A percentile compares a stretch with the other conserved stretches of the same genome.
phyloP scores from a whole-genome alignment of 148 eudicot genomes.

The Linanthus parryae region DNA sequence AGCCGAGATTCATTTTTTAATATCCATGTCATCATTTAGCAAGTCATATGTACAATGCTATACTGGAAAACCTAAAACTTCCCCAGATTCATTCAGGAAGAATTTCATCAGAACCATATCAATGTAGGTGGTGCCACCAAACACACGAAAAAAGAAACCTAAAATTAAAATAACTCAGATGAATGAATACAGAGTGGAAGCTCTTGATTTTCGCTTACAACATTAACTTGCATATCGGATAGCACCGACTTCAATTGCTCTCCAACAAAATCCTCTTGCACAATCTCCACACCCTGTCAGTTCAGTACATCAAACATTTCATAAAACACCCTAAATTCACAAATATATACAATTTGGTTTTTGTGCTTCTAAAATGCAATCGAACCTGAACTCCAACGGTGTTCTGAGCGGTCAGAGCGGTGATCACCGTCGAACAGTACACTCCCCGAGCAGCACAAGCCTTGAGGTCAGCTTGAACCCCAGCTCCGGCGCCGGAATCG shows the following conservation, averaged over 20 bases:
- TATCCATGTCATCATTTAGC: too few relatives aligned
- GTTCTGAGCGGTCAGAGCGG: constrained; percentile 91
- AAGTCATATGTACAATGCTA: too few relatives aligned
- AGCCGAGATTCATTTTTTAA: too few relatives aligned
- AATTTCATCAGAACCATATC: too few relatives aligned
- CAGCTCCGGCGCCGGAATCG: constrained; percentile 95
- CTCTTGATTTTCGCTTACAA: constrained; percentile 40
- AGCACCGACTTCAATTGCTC: constrained; percentile 69
- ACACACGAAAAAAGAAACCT: too few relatives aligned
- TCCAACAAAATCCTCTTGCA: constrained; percentile 55
- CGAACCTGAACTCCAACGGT: constrained; percentile 93
- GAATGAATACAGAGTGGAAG: not conserved
- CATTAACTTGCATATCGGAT: constrained; percentile 81
- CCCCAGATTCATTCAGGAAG: too few relatives aligned
- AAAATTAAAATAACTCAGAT: not conserved
- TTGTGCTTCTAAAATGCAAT: not conserved
- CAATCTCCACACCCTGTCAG: constrained; percentile 57
- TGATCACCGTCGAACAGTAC: constrained; percentile 92
- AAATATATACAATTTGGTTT: too few relatives aligned
- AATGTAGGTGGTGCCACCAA: too few relatives aligned
- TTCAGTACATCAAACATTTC: not conserved
- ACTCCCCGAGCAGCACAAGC: constrained; percentile 83
- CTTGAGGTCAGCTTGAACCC: constrained; percentile 89
- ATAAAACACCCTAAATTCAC: too few relatives aligned
- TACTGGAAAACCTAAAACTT: too few relatives aligned